Percentiles rank a stretch among this genome's conserved stretches.
Evolutionary conservation across 306 rosid genomes (phyloP).

Genomic region (Dryas drummondii): DNA sequence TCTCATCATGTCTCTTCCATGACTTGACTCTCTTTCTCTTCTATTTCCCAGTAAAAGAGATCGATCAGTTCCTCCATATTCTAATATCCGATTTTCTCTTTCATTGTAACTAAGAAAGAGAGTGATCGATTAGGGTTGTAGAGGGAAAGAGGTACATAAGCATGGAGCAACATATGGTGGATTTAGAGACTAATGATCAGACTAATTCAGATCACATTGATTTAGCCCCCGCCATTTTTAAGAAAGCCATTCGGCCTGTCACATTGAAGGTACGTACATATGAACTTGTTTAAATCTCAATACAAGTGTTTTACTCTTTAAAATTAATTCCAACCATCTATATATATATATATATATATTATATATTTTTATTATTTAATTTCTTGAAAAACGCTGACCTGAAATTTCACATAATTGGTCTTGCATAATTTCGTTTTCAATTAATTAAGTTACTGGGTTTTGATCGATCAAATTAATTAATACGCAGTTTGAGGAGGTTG

Average conservation of each 20-base stretch:
- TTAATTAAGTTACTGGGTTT: no score
- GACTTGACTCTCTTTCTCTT: not conserved
- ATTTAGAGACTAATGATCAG: slow-evolving; percentile 44
- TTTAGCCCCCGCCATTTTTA: slow-evolving; percentile 19
- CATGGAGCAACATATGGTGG: slow-evolving; percentile 36
- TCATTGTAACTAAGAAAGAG: no score
- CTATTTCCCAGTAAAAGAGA: not conserved
- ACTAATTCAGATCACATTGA: not conserved
- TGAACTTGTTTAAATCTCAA: not conserved
- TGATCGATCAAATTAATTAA: not conserved
- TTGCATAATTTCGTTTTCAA: no score
- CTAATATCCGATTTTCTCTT: not conserved
- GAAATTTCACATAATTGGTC: no score
- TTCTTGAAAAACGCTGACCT: no score
- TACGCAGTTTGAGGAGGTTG: slow-evolving; percentile 60
- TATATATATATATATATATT: no score
- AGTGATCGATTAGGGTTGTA: not conserved
- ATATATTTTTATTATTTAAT: no score
- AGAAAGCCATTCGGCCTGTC: slow-evolving; percentile 36
- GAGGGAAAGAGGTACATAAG: not conserved
- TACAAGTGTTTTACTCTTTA: no score
- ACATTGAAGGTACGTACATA: slow-evolving; percentile 45
- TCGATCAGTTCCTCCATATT: not conserved
- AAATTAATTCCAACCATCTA: no score
- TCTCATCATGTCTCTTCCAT: slow-evolving; percentile 8